A percentile compares a stretch with the other conserved stretches of the same genome.
Conservation (phyloP, 495 filamentous ascomycete species). For the Parmelia sp. region DNA sequence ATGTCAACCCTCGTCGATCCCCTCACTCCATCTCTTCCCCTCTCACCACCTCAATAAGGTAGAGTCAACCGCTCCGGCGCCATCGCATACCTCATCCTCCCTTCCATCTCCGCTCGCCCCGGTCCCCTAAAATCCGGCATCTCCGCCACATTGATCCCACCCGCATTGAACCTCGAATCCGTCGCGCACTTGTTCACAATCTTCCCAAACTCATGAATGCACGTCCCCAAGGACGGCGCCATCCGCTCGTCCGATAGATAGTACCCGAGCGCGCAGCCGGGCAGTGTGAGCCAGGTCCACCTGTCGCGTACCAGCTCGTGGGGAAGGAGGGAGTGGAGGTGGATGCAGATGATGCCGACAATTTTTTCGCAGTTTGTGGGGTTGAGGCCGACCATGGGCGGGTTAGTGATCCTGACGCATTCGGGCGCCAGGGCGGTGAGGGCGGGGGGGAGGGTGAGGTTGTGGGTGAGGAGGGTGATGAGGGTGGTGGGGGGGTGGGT, state of each 20-base stretch:
- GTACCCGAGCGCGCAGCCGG: neutral
- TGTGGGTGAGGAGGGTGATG: neutral
- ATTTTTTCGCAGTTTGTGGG: slow-evolving; percentile 8
- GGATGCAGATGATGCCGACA: neutral
- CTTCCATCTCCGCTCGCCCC: neutral
- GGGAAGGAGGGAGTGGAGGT: neutral
- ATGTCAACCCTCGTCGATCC: neutral
- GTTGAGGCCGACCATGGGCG: slow-evolving; percentile 12
- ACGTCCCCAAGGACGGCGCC: neutral
- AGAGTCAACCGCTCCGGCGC: slow-evolving; percentile 12
- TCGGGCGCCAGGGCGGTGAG: neutral
- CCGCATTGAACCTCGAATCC: slow-evolving; percentile 12
- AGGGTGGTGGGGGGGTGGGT: neutral
- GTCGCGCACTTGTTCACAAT: neutral
- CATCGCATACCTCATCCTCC: neutral
- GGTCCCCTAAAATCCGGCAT: slow-evolving; percentile 2
- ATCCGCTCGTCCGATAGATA: neutral
- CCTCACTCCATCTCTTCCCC: neutral
- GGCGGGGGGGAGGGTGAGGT: neutral
- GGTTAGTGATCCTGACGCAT: slow-evolving; percentile 6
- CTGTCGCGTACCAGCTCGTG: neutral
- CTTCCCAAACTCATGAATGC: neutral
- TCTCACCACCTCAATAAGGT: neutral
- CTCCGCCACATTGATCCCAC: neutral
- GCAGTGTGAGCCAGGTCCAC: neutral